phyloP scores from a whole-genome alignment of 2,329 filamentous ascomycete genomes.

The Aspergillus unguis region DNA sequence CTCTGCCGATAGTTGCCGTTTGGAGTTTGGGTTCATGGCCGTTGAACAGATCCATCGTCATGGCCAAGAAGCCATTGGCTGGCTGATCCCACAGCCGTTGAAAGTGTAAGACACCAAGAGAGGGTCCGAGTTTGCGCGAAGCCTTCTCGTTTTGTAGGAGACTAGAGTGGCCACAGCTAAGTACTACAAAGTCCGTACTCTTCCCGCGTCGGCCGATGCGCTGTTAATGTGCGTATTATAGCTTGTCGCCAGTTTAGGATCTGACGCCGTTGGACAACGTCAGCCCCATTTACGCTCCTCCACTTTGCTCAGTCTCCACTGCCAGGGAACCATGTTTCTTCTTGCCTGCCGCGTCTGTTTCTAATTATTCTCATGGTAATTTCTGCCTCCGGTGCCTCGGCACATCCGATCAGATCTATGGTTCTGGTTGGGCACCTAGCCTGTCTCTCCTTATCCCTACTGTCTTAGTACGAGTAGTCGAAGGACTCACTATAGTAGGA shows the following conservation, averaged over 20 bases:
- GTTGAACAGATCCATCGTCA: slow-evolving; percentile 24
- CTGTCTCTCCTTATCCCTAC: too few relatives aligned
- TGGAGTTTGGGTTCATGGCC: slow-evolving; percentile 22
- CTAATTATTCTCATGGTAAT: background rate
- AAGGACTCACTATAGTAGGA: background rate
- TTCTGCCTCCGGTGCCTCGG: background rate
- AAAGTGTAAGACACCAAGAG: slow-evolving; percentile 17
- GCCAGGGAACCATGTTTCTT: slow-evolving; percentile 21
- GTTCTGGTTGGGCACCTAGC: background rate
- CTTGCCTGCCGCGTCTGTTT: background rate
- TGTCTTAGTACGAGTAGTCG: too few relatives aligned
- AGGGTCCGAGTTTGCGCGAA: slow-evolving; percentile 1
- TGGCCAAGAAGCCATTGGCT: slow-evolving; percentile 17
- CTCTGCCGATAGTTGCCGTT: slow-evolving; percentile 21
- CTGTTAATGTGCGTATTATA: slow-evolving; percentile 3
- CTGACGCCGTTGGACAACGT: slow-evolving; percentile 18
- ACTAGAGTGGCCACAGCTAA: background rate
- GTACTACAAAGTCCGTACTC: slow-evolving; percentile 1
- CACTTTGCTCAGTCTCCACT: slow-evolving; percentile 20
- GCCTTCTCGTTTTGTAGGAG: too few relatives aligned
- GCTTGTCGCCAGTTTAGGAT: slow-evolving; percentile 13
- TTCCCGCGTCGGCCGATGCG: slow-evolving; percentile 13
- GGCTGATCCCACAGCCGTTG: slow-evolving; percentile 19
- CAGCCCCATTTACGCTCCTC: slow-evolving; percentile 14
- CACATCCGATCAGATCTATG: background rate